phyloP scores from a whole-genome alignment of 2,329 filamentous ascomycete species.

The Neofusicoccum ribis region DNA sequence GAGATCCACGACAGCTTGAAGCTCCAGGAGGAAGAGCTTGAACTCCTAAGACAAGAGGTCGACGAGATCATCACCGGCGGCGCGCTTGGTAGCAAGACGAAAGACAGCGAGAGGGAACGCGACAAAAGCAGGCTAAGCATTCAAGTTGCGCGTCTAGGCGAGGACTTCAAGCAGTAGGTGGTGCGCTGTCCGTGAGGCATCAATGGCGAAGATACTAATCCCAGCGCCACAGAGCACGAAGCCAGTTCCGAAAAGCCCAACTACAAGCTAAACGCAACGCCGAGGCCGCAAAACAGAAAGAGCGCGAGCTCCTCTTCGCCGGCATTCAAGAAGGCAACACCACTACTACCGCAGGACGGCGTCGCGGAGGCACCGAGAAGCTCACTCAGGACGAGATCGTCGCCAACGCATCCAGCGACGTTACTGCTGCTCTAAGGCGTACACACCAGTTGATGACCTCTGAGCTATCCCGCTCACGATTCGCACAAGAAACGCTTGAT shows the following conservation, averaged over 20 bases:
- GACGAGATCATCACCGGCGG: constrained; percentile 60
- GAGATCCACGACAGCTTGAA: constrained; percentile 80
- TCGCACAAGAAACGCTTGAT: constrained; percentile 83
- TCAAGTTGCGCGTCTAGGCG: constrained; percentile 64
- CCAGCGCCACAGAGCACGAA: constrained; percentile 51
- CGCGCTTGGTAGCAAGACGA: constrained; percentile 36
- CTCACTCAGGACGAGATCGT: constrained; percentile 71
- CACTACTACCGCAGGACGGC: constrained; percentile 35
- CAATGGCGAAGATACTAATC: constrained; percentile 6
- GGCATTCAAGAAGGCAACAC: constrained; percentile 54
- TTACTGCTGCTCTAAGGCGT: constrained; percentile 78
- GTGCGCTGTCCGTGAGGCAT: constrained; percentile 41
- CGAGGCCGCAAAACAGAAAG: constrained; percentile 70
- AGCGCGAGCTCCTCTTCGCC: constrained; percentile 74
- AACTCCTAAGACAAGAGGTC: constrained; percentile 75
- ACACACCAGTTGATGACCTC: constrained; percentile 84
- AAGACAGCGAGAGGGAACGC: constrained; percentile 57
- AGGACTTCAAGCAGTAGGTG: constrained; percentile 72
- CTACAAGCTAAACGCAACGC: constrained; percentile 75
- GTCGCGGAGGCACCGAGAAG: constrained; percentile 46
- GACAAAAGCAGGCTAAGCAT: constrained; percentile 68
- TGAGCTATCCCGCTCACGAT: constrained; percentile 83
- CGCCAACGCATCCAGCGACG: constrained; percentile 74
- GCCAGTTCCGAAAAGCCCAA: constrained; percentile 78
- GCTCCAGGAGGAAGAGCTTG: constrained; percentile 79